Evolutionary conservation across 2,329 filamentous ascomycete species (phyloP).

Genomic region (Pseudogymnoascus sp.): DNA sequence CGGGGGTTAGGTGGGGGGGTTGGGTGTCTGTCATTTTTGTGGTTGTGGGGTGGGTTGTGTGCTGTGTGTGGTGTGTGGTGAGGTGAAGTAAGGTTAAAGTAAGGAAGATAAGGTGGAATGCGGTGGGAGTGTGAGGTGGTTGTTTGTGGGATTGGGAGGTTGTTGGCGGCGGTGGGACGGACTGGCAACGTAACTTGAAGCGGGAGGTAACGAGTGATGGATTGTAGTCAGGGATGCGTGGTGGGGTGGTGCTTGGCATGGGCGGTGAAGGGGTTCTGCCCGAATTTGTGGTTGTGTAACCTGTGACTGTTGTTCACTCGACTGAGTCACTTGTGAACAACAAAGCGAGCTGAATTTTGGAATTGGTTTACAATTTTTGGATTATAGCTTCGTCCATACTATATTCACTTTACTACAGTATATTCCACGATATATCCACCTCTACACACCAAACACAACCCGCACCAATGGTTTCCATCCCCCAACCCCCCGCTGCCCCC

Average conservation of each 20-base stretch:
- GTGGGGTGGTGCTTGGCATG: neutral
- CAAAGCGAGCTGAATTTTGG: neutral
- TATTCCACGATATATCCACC: neutral
- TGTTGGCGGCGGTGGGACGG: neutral
- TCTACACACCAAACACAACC: neutral
- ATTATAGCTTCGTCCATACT: neutral
- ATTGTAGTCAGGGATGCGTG: neutral
- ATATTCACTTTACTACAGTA: neutral
- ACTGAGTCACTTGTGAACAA: neutral
- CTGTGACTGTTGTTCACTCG: neutral
- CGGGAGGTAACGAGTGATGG: neutral
- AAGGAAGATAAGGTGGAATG: neutral
- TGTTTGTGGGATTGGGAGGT: neutral
- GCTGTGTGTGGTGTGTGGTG: neutral
- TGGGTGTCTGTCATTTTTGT: conserved; percentile 54
- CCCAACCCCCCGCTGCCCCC: neutral
- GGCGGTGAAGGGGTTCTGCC: neutral
- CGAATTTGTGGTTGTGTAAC: neutral
- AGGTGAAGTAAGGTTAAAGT: too few species aligned
- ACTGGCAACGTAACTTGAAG: neutral
- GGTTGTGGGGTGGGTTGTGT: neutral
- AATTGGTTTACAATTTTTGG: neutral
- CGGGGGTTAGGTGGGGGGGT: conserved; percentile 50
- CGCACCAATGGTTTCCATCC: neutral
- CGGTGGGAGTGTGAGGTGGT: too few species aligned